phyloP scores from a whole-genome alignment of 306 rosid genomes.

The Aeschynomene evenia region DNA sequence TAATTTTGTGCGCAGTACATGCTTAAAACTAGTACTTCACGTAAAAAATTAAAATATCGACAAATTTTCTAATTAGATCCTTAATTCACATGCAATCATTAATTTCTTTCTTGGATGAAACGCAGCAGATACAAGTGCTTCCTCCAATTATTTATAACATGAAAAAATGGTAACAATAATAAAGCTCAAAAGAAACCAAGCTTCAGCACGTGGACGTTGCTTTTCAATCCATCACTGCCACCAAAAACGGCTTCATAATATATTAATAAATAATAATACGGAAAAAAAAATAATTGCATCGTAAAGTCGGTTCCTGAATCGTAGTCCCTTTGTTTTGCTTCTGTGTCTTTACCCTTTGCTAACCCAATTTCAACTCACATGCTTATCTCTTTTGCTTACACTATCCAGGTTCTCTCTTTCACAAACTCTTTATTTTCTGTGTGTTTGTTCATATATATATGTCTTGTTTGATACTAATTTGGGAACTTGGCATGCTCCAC shows the following conservation, averaged over 20 bases:
- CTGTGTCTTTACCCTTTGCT: background rate
- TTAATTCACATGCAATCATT: constrained; percentile 6
- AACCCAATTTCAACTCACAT: background rate
- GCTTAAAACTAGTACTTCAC: too few species aligned
- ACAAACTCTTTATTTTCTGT: background rate
- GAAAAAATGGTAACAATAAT: too few species aligned
- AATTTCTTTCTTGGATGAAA: background rate
- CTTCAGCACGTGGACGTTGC: constrained; percentile 28
- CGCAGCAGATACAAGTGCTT: background rate
- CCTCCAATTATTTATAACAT: too few species aligned
- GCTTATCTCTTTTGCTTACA: constrained; percentile 16
- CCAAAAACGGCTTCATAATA: background rate
- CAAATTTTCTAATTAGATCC: too few species aligned
- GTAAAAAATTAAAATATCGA: too few species aligned
- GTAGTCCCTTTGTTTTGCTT: background rate
- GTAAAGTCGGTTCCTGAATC: background rate
- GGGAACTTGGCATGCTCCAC: background rate
- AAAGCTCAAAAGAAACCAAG: background rate
- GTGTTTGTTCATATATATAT: background rate
- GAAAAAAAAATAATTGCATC: background rate
- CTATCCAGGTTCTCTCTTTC: constrained; percentile 7
- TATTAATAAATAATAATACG: too few species aligned
- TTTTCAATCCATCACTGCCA: constrained; percentile 17
- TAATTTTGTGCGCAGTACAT: too few species aligned
- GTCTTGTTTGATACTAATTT: background rate